phyloP scores from a whole-genome alignment of 805 yeast species.

The Candida germanica region DNA sequence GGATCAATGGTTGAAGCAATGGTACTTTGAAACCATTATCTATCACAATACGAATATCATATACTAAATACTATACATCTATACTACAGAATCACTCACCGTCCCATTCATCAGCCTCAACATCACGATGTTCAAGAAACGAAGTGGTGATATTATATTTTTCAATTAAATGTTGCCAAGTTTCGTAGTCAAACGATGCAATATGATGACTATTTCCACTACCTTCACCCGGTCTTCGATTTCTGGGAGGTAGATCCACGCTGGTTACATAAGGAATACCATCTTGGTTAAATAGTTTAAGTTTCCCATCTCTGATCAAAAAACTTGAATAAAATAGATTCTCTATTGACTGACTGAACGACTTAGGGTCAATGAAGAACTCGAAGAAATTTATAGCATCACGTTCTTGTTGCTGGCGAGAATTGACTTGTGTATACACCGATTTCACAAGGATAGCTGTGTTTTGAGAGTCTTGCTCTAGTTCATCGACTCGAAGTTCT shows the following conservation, averaged over 20 bases:
- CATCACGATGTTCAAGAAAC: conserved; percentile 45
- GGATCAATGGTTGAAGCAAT: too few species aligned
- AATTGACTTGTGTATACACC: conserved; percentile 42
- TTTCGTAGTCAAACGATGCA: conserved; percentile 61
- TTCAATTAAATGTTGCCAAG: conserved; percentile 61
- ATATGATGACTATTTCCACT: conserved; percentile 53
- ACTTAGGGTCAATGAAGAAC: conserved; percentile 70
- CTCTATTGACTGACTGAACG: conserved; percentile 78
- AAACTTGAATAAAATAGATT: conserved; percentile 82
- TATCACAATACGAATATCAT: too few species aligned
- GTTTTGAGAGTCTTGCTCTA: conserved; percentile 52
- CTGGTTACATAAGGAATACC: conserved; percentile 36
- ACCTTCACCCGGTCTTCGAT: conserved; percentile 2
- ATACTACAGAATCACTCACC: too few species aligned
- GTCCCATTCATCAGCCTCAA: conserved; percentile 23
- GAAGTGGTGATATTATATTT: conserved; percentile 54
- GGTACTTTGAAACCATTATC: too few species aligned
- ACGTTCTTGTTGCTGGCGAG: conserved; percentile 18
- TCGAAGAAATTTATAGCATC: conserved; percentile 54
- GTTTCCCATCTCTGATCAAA: conserved; percentile 67
- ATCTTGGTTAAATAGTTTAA: conserved; percentile 44
- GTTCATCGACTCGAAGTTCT: conserved; percentile 49
- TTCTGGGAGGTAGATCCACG: conserved; percentile 25
- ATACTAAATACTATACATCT: too few species aligned
- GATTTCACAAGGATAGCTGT: conserved; percentile 63